Base-by-base conservation (phyloP, 1,284 basidiomycete genomes). In the Heterobasidion irregulare region DNA sequence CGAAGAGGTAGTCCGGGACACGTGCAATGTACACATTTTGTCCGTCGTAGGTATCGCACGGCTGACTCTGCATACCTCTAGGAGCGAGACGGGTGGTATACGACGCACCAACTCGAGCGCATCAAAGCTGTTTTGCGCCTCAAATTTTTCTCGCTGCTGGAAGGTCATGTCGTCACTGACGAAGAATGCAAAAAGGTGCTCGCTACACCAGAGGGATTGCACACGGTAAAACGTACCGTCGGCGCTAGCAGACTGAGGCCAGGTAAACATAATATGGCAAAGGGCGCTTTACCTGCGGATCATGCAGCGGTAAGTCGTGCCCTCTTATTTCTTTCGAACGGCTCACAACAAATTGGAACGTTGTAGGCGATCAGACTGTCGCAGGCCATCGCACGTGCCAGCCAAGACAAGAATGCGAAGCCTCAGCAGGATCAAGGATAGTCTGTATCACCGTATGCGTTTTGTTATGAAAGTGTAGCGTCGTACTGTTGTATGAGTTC, bases 41-140 rank as follows among this genome's bases (percentile, higher is more conserved):
- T 26, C 36, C 47, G 32, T 8, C 26, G 8, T 48, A 38, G 9
- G 43, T 33, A 47, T 15, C 33, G n/a, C 10, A 16, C 43, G 26
- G 13, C 2, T 9, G 3, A 8, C 19, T 54, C 35, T n/a, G 8
- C n/a, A n/a, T n/a, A 9, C 44, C 9, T 52, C 18, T 51, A 89
- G 86, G 86, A 90, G 69, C 78, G 82, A 52, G 87, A 92, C 62
- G 94, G 93, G 2, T 96, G 92, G 92, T 96, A 88, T 65, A 82
- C 80, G 1, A 76, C 80, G 0, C 78, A 83, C 57, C 80, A 84
- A 6, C 76, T 94, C 56, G 89, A 92, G 59, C 79, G 83, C 55
- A 93, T 96, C 70, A 93, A 92, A 68, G 79, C 78, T 2, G 79
- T 96, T 52, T 75, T 95, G n/a, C 79, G 91, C 41, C 83, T 89